These are phyloP conservation scores for Termitomyces bulborhizus DNA, from an alignment of 768 basidiomycete genomes.

Conservation along the genomic window DNA sequence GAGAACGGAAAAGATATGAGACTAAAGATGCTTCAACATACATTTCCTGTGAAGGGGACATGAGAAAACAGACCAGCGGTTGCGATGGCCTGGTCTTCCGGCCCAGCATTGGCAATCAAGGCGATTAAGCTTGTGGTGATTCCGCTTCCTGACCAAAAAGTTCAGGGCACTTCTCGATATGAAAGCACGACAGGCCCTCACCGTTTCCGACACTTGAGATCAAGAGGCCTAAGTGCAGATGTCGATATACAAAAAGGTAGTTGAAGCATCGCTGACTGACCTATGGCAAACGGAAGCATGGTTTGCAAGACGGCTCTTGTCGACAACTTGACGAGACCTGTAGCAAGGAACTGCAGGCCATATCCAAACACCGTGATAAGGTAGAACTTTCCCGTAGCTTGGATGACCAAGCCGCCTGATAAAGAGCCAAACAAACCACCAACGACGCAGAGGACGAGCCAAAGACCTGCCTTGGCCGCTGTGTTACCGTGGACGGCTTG, in stretches of 20 bases:
- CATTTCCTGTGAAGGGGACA: neutral
- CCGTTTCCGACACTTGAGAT: conserved; percentile 35
- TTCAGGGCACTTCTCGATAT: neutral
- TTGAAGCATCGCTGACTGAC: conserved; percentile 22
- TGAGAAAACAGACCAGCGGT: conserved; percentile 41
- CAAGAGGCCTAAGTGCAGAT: conserved; percentile 23
- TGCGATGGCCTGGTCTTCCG: conserved; percentile 56
- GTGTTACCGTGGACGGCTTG: conserved; percentile 48
- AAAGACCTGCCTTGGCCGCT: conserved; percentile 44
- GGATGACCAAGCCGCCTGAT: conserved; percentile 46
- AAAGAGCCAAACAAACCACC: conserved; percentile 44
- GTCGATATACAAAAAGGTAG: neutral
- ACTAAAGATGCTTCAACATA: conserved; percentile 25
- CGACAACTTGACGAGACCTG: conserved; percentile 27
- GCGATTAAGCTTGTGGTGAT: conserved; percentile 55
- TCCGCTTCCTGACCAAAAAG: conserved; percentile 31
- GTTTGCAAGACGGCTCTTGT: conserved; percentile 34
- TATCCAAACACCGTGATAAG: conserved; percentile 40
- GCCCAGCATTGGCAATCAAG: conserved; percentile 57
- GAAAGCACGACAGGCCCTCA: conserved; percentile 5
- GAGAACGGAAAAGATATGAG: conserved; percentile 58
- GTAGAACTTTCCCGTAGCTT: conserved; percentile 54
- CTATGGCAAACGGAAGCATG: conserved; percentile 30
- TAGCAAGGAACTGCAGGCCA: conserved; percentile 30
- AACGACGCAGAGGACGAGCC: conserved; percentile 44